Evolutionary conservation across 345 rosid species (phyloP).

Genomic region (Syzygium aromaticum): DNA sequence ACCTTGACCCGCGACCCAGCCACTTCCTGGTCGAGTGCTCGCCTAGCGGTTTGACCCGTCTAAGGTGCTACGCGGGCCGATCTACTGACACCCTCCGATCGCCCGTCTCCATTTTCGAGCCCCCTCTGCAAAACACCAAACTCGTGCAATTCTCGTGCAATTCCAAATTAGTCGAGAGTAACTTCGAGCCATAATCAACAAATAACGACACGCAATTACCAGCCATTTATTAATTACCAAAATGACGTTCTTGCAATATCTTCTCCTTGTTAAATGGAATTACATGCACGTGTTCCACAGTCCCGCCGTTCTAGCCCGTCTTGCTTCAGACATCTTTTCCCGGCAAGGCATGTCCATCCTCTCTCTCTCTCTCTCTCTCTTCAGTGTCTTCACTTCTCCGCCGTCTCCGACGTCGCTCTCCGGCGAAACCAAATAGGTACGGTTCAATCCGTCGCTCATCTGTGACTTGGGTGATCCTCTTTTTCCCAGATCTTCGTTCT

Average conservation of each 20-base stretch:
- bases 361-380: background rate
- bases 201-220: background rate
- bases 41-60: background rate
- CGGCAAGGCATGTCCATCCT: background rate
- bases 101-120: background rate
- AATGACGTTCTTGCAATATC: too few species aligned
- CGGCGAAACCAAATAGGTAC: background rate
- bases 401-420: background rate
- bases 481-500: background rate
- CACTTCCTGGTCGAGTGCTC: background rate
- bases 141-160: too few species aligned
- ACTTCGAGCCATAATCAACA: background rate
- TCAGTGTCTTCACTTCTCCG: background rate
- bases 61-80: accelerated
- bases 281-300: background rate
- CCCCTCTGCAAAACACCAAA: background rate
- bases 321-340: background rate
- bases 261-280: background rate
- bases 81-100: background rate
- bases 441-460: background rate
- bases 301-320: background rate
- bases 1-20: too few species aligned
- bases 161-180: background rate
- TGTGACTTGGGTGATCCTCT: background rate
- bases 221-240: too few species aligned